Conservation (phyloP, 257 asterid genomes). For the Ligustrum vulgare region DNA sequence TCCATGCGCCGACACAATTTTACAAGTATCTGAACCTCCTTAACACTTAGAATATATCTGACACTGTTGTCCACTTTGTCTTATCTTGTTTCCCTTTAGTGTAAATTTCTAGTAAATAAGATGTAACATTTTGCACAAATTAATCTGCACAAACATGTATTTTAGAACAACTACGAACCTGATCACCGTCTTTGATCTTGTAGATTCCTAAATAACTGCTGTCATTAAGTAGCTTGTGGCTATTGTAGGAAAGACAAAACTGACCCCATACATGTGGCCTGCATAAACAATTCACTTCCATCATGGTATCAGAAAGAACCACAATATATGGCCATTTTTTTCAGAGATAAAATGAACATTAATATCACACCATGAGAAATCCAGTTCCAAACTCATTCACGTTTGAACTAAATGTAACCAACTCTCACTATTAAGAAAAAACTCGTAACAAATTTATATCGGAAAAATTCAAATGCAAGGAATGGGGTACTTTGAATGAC, state of each 20-base stretch:
- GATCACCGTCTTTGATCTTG: conserved; percentile 75
- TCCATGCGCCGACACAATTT: background rate
- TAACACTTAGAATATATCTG: background rate
- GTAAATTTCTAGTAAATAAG: background rate
- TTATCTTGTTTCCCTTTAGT: background rate
- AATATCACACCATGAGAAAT: background rate
- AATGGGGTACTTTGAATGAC: background rate
- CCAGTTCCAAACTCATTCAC: background rate
- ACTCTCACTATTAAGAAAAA: background rate
- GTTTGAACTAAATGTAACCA: background rate
- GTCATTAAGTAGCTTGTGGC: conserved; percentile 58
- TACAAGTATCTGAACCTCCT: background rate
- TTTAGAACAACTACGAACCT: conserved; percentile 47
- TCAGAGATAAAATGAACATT: conserved; percentile 1
- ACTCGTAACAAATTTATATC: background rate
- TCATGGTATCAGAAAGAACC: conserved; percentile 12
- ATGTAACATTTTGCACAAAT: background rate
- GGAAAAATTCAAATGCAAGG: background rate
- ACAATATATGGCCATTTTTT: background rate
- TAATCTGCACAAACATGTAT: background rate
- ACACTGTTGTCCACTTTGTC: background rate
- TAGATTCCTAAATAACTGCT: conserved; percentile 48
- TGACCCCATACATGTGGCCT: conserved; percentile 91
- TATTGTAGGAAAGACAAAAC: conserved; percentile 71
- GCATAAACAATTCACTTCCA: conserved; percentile 17